These are phyloP conservation scores for Chara braunii DNA, from an alignment of 139 green algal genomes.

Conservation along the genomic window DNA sequence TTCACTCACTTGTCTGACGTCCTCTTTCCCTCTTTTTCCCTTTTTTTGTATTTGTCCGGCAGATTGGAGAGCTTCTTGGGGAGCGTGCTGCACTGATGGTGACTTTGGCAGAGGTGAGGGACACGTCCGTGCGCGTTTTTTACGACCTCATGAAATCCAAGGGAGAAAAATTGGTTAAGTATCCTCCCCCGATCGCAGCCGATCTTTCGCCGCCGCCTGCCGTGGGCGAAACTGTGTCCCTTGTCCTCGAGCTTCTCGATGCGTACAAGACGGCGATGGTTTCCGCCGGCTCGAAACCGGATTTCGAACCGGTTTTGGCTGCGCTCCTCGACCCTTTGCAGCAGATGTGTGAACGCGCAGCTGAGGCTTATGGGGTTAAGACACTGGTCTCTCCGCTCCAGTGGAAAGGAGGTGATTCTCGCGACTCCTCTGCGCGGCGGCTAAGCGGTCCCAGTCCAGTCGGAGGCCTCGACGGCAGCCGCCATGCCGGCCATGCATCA, in stretches of 20 bases:
- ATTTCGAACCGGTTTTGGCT: slow-evolving; percentile 17
- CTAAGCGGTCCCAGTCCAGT: not conserved
- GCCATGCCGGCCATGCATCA: not conserved
- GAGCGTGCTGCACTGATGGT: slow-evolving; percentile 10
- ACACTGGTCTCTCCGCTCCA: too few relatives aligned
- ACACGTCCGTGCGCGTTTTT: slow-evolving; percentile 18
- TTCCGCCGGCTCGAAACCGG: not conserved
- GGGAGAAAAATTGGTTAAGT: slow-evolving; percentile 33
- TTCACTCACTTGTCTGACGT: too few relatives aligned
- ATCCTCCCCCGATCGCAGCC: slow-evolving; percentile 12
- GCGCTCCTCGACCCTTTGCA: slow-evolving; percentile 26
- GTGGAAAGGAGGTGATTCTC: not conserved
- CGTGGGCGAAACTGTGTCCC: slow-evolving; percentile 16
- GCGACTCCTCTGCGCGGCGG: not conserved
- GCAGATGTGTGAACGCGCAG: slow-evolving; percentile 34
- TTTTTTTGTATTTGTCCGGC: too few relatives aligned
- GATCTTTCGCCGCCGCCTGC: slow-evolving; percentile 28
- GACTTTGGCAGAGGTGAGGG: slow-evolving; percentile 8
- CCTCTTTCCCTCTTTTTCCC: too few relatives aligned
- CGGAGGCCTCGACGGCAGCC: not conserved
- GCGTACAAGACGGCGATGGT: slow-evolving; percentile 19
- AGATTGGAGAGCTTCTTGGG: slow-evolving; percentile 30
- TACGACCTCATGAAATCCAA: slow-evolving; percentile 23
- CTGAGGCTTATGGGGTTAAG: slow-evolving; percentile 26
- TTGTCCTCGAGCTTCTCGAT: slow-evolving; percentile 39